phyloP scores from a whole-genome alignment of 2,329 filamentous ascomycete species.

The Botrytis aclada region DNA sequence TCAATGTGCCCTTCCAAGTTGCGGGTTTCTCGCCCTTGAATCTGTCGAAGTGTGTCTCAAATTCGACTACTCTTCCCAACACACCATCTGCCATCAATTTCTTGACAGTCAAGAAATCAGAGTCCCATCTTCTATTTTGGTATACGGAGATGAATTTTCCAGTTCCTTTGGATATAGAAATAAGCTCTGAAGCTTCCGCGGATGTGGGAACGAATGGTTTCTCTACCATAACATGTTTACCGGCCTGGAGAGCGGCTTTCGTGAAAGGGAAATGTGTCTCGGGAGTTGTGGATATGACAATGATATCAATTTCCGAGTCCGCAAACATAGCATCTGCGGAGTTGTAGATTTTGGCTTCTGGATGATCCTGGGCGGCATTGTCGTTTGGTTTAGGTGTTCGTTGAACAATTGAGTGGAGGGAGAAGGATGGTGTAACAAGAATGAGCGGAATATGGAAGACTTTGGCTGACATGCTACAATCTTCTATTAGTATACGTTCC shows the following conservation, averaged over 20 bases:
- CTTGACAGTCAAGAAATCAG: conserved; percentile 69
- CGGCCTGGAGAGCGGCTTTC: conserved; percentile 61
- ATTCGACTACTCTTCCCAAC: conserved; percentile 72
- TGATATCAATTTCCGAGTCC: conserved; percentile 64
- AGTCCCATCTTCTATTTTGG: conserved; percentile 64
- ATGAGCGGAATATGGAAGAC: conserved; percentile 84
- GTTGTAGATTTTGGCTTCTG: conserved; percentile 61
- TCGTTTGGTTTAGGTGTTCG: conserved; percentile 61
- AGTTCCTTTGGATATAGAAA: conserved; percentile 39
- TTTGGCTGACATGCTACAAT: conserved; percentile 59
- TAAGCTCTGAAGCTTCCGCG: conserved; percentile 63
- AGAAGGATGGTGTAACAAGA: conserved; percentile 58
- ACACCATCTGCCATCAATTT: conserved; percentile 57
- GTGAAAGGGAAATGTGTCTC: conserved; percentile 66
- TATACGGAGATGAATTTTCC: conserved; percentile 46
- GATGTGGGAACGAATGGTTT: conserved; percentile 77
- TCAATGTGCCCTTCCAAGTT: conserved; percentile 64
- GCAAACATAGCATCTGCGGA: conserved; percentile 60
- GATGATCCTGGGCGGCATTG: conserved; percentile 67
- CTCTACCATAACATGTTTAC: conserved; percentile 78
- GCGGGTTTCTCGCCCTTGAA: conserved; percentile 58
- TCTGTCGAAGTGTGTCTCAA: conserved; percentile 77
- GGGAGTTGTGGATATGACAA: conserved; percentile 70
- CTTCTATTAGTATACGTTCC: conserved; percentile 17
- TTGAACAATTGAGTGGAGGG: conserved; percentile 73